Conservation (phyloP, 2,329 filamentous ascomycete genomes). For the Blastomyces emzantsi region DNA sequence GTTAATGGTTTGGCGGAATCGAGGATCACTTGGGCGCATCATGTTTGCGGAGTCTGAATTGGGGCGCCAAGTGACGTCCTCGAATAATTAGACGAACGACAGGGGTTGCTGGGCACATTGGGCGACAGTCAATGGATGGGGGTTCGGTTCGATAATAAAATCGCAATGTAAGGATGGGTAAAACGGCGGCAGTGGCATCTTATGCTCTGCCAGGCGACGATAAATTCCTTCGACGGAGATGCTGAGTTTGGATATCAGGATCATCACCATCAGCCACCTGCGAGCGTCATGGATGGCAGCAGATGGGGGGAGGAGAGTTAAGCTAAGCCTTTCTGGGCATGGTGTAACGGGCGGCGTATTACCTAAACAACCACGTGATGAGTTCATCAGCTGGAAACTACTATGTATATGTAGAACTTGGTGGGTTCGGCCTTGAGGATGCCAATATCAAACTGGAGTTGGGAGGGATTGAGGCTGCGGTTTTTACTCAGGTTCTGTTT, state of each 20-base stretch:
- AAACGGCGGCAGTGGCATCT: slow-evolving; percentile 3
- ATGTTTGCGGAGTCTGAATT: slow-evolving; percentile 28
- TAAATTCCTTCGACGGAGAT: not conserved
- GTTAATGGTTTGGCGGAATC: slow-evolving; percentile 87
- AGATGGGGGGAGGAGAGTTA: not conserved
- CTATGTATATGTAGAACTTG: too few relatives aligned
- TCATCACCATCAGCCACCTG: not conserved
- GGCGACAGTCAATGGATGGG: slow-evolving; percentile 6
- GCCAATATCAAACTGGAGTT: not conserved
- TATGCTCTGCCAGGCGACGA: not conserved
- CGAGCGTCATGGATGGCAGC: not conserved
- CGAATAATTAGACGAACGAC: slow-evolving; percentile 5
- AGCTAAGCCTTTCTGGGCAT: not conserved
- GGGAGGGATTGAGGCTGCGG: not conserved
- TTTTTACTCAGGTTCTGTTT: not conserved
- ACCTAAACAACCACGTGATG: too few relatives aligned
- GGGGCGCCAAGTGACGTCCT: not conserved
- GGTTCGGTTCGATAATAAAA: not conserved
- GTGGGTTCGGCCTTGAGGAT: not conserved
- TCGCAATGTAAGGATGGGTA: not conserved
- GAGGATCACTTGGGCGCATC: slow-evolving; percentile 63
- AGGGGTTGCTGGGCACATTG: slow-evolving; percentile 4
- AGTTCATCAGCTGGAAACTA: too few relatives aligned
- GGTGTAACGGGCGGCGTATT: not conserved
- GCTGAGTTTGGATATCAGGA: not conserved